phyloP scores from a whole-genome alignment of 306 rosid genomes.

The Cicer cuneatum region DNA sequence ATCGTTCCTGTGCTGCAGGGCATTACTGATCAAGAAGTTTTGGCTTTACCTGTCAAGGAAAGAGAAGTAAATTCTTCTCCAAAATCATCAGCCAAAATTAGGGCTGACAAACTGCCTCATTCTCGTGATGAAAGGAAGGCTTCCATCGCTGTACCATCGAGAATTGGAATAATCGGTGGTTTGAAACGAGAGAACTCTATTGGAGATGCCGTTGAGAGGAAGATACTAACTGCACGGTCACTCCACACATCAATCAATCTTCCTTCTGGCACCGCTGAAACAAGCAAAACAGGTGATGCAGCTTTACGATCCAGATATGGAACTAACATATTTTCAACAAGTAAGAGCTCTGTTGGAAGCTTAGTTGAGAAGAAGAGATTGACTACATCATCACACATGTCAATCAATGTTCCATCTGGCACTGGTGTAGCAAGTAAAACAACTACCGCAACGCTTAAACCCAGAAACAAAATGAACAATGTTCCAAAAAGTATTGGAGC shows the following conservation, averaged over 20 bases:
- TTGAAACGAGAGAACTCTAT: slow-evolving; percentile 48
- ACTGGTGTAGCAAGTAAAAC: slow-evolving; percentile 53
- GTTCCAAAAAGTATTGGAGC: slow-evolving; percentile 49
- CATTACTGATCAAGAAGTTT: slow-evolving; percentile 41
- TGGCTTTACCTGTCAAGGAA: slow-evolving; percentile 51
- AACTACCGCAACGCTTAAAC: slow-evolving; percentile 32
- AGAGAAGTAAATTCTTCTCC: slow-evolving; percentile 50
- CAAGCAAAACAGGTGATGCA: slow-evolving; percentile 46
- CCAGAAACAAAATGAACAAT: slow-evolving; percentile 36
- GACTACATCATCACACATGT: slow-evolving; percentile 56
- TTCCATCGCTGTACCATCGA: slow-evolving; percentile 16
- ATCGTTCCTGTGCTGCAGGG: slow-evolving; percentile 55
- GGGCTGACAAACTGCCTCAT: slow-evolving; percentile 40
- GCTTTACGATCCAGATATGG: slow-evolving; percentile 37
- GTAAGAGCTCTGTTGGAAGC: slow-evolving; percentile 50
- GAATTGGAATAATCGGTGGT: slow-evolving; percentile 36
- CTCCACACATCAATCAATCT: slow-evolving; percentile 65
- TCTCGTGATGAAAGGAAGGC: slow-evolving; percentile 49
- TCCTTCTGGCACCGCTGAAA: slow-evolving; percentile 48
- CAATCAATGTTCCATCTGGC: slow-evolving; percentile 55
- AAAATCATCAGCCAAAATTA: slow-evolving; percentile 45
- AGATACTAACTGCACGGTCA: slow-evolving; percentile 51
- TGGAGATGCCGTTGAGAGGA: slow-evolving; percentile 48
- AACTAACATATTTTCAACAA: slow-evolving; percentile 43
- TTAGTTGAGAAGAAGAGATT: slow-evolving; percentile 48